Evolutionary conservation across 228 moss, liverwort and hornwort species (phyloP).

Genomic region (Sphagnum magellanicum): DNA sequence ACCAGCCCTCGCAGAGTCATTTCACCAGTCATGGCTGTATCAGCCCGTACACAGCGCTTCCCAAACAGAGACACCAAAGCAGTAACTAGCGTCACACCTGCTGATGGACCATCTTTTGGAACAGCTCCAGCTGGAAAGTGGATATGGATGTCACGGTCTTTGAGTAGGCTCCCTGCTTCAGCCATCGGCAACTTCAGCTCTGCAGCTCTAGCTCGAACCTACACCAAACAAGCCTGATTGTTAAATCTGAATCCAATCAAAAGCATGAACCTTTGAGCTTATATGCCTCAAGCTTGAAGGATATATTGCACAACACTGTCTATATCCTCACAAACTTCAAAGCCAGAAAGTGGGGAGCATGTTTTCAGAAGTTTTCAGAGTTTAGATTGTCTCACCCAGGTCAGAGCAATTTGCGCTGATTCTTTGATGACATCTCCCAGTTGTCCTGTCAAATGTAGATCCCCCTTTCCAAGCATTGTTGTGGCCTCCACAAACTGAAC

Average conservation of each 20-base stretch:
- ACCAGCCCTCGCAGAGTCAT: conserved; percentile 51
- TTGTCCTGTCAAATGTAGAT: conserved; percentile 54
- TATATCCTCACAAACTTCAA: too few species aligned
- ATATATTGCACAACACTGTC: too few species aligned
- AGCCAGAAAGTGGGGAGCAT: too few species aligned
- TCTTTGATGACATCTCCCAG: conserved; percentile 57
- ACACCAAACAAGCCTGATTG: background rate
- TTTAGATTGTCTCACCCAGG: conserved; percentile 25
- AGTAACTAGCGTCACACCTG: conserved; percentile 56
- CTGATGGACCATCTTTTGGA: conserved; percentile 57
- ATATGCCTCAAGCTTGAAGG: too few species aligned
- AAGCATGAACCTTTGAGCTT: too few species aligned
- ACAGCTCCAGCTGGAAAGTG: conserved; percentile 63
- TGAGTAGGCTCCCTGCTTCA: conserved; percentile 50
- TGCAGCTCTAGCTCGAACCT: conserved; percentile 57
- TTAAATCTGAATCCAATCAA: too few species aligned
- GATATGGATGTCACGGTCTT: conserved; percentile 59
- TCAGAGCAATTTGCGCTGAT: conserved; percentile 59
- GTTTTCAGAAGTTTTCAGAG: too few species aligned
- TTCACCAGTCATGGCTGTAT: conserved; percentile 64
- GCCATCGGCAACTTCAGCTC: conserved; percentile 53
- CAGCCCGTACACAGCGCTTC: conserved; percentile 52
- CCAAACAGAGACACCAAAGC: conserved; percentile 52
- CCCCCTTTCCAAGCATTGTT: conserved; percentile 55
- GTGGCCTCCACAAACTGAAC: conserved; percentile 54